These are phyloP conservation scores for Apiospora koreana DNA, from an alignment of 2,329 filamentous ascomycete species.

Conservation along the genomic window DNA sequence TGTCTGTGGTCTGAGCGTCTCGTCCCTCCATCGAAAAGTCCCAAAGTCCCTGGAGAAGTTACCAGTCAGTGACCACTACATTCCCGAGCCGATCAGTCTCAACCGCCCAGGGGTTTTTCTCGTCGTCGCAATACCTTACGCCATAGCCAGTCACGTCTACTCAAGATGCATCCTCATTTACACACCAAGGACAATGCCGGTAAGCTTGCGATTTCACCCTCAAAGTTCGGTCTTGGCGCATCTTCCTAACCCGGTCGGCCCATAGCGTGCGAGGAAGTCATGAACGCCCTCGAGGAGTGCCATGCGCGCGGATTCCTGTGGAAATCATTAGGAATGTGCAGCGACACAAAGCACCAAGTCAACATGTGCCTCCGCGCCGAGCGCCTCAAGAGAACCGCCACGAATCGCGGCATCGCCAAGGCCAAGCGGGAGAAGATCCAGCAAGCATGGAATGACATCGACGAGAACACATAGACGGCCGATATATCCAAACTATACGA, in stretches of 20 bases:
- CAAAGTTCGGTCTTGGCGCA: not conserved
- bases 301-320: conserved; percentile 89
- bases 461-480: conserved; percentile 61
- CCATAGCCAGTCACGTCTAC: not conserved
- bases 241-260: not conserved
- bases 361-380: conserved; percentile 83
- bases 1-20: not conserved
- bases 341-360: conserved; percentile 78
- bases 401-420: conserved; percentile 72
- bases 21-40: not conserved
- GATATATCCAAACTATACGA: not conserved
- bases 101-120: not conserved
- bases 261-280: conserved; percentile 90
- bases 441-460: conserved; percentile 77
- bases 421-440: conserved; percentile 73
- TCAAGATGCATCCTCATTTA: conserved; percentile 91
- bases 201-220: conserved; percentile 40
- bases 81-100: not conserved
- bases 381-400: conserved; percentile 73
- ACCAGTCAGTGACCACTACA: not conserved
- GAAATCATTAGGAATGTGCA: conserved; percentile 91
- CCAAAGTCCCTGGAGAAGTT: conserved; percentile 5
- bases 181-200: conserved; percentile 91
- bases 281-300: conserved; percentile 92
- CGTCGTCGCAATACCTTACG: not conserved